Percentiles rank a stretch among this genome's conserved stretches.
Conservation (phyloP, 1,284 basidiomycete genomes). For the Tremellales sp. region DNA sequence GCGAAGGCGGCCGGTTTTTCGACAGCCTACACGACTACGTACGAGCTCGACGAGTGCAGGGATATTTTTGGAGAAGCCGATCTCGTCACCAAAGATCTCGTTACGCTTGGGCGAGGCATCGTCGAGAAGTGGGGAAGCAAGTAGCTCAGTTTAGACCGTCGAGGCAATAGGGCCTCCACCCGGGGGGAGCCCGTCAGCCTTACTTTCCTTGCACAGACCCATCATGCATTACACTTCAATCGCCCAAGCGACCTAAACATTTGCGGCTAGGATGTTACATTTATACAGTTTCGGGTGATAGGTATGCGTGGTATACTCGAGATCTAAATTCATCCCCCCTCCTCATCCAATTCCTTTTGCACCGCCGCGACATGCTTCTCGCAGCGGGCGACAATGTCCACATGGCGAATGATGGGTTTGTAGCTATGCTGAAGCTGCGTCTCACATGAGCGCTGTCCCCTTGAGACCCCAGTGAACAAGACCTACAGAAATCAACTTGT, state of each 20-base stretch:
- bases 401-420: conserved; percentile 50
- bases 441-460: background rate
- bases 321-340: conserved; percentile 3
- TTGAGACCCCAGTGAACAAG: background rate
- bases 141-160: too few relatives aligned
- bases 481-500: conserved; percentile 77
- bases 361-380: conserved; percentile 52
- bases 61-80: conserved; percentile 27
- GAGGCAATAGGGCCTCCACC: too few relatives aligned
- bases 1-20: conserved; percentile 28
- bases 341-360: conserved; percentile 19
- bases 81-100: conserved; percentile 21
- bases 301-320: too few relatives aligned
- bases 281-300: too few relatives aligned
- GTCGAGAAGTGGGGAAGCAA: conserved; percentile 33
- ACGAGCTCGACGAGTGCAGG: conserved; percentile 29
- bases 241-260: too few relatives aligned
- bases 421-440: conserved; percentile 37
- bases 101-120: conserved; percentile 24
- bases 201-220: too few relatives aligned
- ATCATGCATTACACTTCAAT: too few relatives aligned
- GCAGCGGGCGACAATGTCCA: conserved; percentile 65
- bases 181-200: too few relatives aligned
- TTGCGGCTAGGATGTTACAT: too few relatives aligned
- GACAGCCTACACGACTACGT: conserved; percentile 31